Evolutionary conservation across 805 yeast genomes (phyloP).

Genomic region (Monosporozyma siamensis): DNA sequence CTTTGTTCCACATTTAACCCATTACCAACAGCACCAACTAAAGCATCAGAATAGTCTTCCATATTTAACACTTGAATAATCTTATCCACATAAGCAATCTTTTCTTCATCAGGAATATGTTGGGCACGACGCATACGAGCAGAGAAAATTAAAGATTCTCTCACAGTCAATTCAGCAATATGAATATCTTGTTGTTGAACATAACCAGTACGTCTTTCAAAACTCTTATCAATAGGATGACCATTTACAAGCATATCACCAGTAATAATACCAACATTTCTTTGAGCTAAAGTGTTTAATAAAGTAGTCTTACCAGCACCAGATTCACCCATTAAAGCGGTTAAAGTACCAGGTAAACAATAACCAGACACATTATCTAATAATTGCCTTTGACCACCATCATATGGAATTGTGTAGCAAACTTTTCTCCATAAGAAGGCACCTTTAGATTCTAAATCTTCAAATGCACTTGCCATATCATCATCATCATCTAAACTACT

Average conservation of each 20-base stretch:
- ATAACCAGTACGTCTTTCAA: conserved; percentile 51
- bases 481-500: conserved; percentile 3
- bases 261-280: conserved; percentile 57
- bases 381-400: conserved; percentile 45
- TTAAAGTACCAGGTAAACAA: conserved; percentile 67
- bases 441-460: conserved; percentile 30
- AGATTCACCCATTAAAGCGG: conserved; percentile 65
- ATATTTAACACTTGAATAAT: conserved; percentile 54
- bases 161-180: conserved; percentile 51
- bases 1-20: conserved; percentile 55
- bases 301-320: conserved; percentile 74
- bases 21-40: conserved; percentile 59
- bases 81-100: conserved; percentile 53
- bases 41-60: conserved; percentile 55
- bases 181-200: conserved; percentile 70
- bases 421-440: conserved; percentile 68
- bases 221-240: conserved; percentile 41
- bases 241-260: conserved; percentile 57
- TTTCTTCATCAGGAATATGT: conserved; percentile 40
- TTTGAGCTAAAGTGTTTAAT: conserved; percentile 53
- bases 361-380: conserved; percentile 59
- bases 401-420: conserved; percentile 53
- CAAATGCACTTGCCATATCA: conserved; percentile 8
- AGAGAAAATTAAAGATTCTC: conserved; percentile 56
- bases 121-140: conserved; percentile 56